Conservation (phyloP, 768 basidiomycete genomes). For the Suillus variegatus region DNA sequence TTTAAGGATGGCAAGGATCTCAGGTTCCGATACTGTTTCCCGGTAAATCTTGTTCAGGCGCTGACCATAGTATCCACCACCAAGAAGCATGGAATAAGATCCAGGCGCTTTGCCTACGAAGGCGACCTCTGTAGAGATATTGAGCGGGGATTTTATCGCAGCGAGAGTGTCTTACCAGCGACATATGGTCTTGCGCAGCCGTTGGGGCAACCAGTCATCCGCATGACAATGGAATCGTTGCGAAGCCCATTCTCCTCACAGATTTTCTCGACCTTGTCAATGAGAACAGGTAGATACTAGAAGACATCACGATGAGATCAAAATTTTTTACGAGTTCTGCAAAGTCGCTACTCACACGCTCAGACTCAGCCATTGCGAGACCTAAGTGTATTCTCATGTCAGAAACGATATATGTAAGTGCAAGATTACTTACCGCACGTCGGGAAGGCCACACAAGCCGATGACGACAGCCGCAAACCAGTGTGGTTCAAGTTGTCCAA, state of each 20-base stretch:
- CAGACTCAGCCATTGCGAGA: conserved; percentile 80
- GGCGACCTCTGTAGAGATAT: conserved; percentile 68
- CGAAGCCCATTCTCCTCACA: conserved; percentile 92
- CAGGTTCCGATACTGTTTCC: conserved; percentile 87
- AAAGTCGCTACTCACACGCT: conserved; percentile 47
- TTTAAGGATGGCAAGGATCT: conserved; percentile 83
- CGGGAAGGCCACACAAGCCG: conserved; percentile 97
- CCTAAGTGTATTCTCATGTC: conserved; percentile 32
- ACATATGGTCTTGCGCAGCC: conserved; percentile 93
- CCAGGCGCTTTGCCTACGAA: conserved; percentile 97
- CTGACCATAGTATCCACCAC: conserved; percentile 94
- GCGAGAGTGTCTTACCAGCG: conserved; percentile 54
- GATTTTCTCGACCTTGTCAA: conserved; percentile 94
- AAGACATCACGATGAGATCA: conserved; percentile 37
- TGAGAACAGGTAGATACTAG: conserved; percentile 87
- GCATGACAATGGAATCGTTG: conserved; percentile 95
- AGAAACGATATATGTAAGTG: conserved; percentile 2
- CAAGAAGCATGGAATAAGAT: conserved; percentile 91
- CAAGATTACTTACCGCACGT: conserved; percentile 64
- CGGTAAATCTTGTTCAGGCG: conserved; percentile 96
- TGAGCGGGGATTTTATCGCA: conserved; percentile 4
- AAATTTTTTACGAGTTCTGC: conserved; percentile 5
- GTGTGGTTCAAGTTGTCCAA: conserved; percentile 83
- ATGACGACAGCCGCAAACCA: conserved; percentile 83
- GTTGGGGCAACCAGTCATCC: conserved; percentile 97